Base-by-base conservation (phyloP, 805 yeast species). In the Ogataea pilisensis region DNA sequence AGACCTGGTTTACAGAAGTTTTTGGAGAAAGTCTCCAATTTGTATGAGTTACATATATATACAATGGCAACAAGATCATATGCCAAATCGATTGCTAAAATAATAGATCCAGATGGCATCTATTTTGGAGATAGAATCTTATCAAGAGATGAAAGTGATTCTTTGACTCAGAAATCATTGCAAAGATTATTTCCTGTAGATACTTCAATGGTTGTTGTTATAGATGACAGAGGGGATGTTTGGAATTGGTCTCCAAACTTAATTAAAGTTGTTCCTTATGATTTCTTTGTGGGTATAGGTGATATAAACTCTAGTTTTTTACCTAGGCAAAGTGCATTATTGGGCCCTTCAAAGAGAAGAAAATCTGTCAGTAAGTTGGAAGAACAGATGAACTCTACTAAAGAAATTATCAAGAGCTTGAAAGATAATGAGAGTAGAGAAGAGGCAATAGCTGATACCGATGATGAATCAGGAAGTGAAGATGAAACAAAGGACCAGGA, bases 11-110 rank as follows among this genome's bases (percentile, higher is more conserved):
- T 93, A 30, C 65, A 72, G 37, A 81, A 79, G 38, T 93, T 93
- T 58, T 71, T 93, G 38, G 75, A 73, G 37, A 69, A 70, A 35
- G 75, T 87, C 37, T 67, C 82, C 5, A 63, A 80, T 35, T 65
- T 75, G 34, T 93, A 84, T 59, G 98, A 93, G 64, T 68, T 93
- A 70, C 99, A 93, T 58, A 86, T 93, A 30, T 93, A 93, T 61
- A 93, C 99, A 4, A 93, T 93, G 99, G 99, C 98, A 8, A 93
- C 99, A 4, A 70, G 96, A 50, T 82, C 91, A 22, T 93, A 93
- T 63, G 99, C 99, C 0, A 72, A 79, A 36, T 85, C 88, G 20
- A 86, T 93, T 48, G 95, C 98, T 25, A 78, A 80, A 43, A 82
- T 93, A 27, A 88, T 93, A 35, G 99, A 93, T 58, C 99, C 99